Base-by-base conservation (phyloP, 1,139 yeast genomes). In the Debaryomyces sp. region DNA sequence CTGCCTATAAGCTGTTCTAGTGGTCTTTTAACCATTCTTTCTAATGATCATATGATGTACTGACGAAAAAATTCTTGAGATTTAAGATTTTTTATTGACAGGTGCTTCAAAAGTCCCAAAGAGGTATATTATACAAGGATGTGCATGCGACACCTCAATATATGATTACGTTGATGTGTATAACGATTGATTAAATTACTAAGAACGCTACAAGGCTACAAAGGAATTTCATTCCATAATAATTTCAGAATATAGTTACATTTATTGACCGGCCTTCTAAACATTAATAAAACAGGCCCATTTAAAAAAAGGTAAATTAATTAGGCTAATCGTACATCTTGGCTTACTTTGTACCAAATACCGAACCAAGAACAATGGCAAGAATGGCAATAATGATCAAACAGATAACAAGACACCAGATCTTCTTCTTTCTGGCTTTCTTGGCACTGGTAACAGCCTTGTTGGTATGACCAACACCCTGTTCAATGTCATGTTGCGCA, bases 401-500 rank as follows among this genome's bases (percentile, higher is more conserved):
- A 62, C 81, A 68, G 66, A 91, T 86, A 63, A 84, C 73, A 60
- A 84, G 78, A 70, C 97, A 89, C 85, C 95, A 89, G 77, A 90
- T 81, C 78, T 84, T 91, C 87, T 91, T 91, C 70, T 78, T 89
- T 77, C 99, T 85, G 46, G 96, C 96, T 61, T 89, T 87, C 68
- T 85, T 85, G 46, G 99, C 99, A 65, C 85, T 82, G 58, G 80
- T 82, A 51, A 90, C 92, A 13, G 99, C 99, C 69, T 88, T 86
- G 64, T 87, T 83, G 48, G 96, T 91, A 70, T 95, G 96, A 15
- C 96, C 96, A 40, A 91, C 90, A 68, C 98, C 99, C 65, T 86
- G 85, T 73, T 92, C 97, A 59, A 94, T 84, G 67, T 94, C 96
- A 53, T 82, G 85, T 70, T 91, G 97, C 33, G 97, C 98, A 48